A percentile compares a stretch with the other conserved stretches of the same genome.
Evolutionary conservation across 2,329 filamentous ascomycete genomes (phyloP).

Genomic region (Verticillium nubilum): DNA sequence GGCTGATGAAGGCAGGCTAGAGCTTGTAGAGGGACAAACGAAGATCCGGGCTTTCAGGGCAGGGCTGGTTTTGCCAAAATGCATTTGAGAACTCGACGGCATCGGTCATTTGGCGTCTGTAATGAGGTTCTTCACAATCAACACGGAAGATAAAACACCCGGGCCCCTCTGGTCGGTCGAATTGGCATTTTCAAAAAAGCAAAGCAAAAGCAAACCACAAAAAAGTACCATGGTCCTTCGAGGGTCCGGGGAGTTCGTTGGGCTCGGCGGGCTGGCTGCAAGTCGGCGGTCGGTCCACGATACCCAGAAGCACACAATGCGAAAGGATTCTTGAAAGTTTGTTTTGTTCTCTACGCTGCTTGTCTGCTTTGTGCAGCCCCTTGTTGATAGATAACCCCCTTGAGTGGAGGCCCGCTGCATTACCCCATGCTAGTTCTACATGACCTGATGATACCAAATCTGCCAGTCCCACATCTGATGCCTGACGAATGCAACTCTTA

Average conservation of each 20-base stretch:
- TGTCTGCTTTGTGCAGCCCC: not conserved
- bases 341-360: not conserved
- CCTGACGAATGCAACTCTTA: not conserved
- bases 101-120: constrained; percentile 60
- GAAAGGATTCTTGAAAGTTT: not conserved
- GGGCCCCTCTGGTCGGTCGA: not conserved
- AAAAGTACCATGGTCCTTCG: not conserved
- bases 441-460: not conserved
- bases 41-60: constrained; percentile 10
- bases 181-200: not conserved
- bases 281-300: not conserved
- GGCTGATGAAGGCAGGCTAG: constrained; percentile 5
- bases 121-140: constrained; percentile 51
- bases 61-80: constrained; percentile 56
- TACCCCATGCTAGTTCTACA: not conserved
- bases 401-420: not conserved
- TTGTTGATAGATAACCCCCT: not conserved
- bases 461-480: not conserved
- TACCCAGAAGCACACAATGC: not conserved
- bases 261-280: not conserved
- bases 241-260: not conserved
- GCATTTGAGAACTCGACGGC: constrained; percentile 60
- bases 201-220: constrained; percentile 11
- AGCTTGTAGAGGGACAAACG: not conserved
- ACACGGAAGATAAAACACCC: constrained; percentile 1